Conservation (phyloP, 2,329 filamentous ascomycete genomes). For the Bimuria novae-zelandiae region DNA sequence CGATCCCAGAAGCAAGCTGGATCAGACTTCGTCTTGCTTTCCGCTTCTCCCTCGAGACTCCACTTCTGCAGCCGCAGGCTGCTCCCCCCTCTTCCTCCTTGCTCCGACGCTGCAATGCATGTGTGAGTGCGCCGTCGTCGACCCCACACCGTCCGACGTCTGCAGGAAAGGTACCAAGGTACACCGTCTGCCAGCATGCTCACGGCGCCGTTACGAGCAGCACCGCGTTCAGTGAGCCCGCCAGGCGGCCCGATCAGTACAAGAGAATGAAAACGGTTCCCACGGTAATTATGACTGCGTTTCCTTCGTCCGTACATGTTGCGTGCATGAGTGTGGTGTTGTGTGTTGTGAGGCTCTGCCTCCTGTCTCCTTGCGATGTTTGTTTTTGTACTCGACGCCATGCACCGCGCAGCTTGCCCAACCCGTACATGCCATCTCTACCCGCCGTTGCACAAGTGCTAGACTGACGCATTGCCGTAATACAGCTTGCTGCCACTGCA, state of each 20-base stretch:
- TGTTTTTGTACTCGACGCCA: constrained; percentile 30
- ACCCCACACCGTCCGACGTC: constrained; percentile 28
- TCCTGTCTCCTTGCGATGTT: constrained; percentile 19
- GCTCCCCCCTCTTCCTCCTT: constrained; percentile 27
- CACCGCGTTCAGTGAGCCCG: constrained; percentile 42
- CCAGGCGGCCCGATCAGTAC: constrained; percentile 42
- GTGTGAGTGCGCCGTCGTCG: constrained; percentile 24
- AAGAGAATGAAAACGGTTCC: constrained; percentile 54
- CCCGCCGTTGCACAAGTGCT: constrained; percentile 30
- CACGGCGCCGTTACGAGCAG: constrained; percentile 42
- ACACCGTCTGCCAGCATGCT: constrained; percentile 48
- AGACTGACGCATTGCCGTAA: constrained; percentile 45
- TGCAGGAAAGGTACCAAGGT: constrained; percentile 6
- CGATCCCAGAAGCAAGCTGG: constrained; percentile 29
- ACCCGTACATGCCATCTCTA: constrained; percentile 28
- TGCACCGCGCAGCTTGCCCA: constrained; percentile 28
- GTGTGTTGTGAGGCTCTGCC: background rate
- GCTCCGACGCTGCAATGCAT: constrained; percentile 27
- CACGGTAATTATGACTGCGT: constrained; percentile 45
- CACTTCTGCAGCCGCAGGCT: constrained; percentile 31
- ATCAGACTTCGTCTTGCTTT: constrained; percentile 40
- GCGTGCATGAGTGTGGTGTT: too few relatives aligned
- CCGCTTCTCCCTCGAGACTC: constrained; percentile 35
- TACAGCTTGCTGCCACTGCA: constrained; percentile 66
- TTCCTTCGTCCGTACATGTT: constrained; percentile 13